Percentiles rank a stretch among this genome's conserved stretches.
These are phyloP conservation scores for Hymenoscyphus fraxineus DNA, from an alignment of 2,329 filamentous ascomycete species.

Conservation along the genomic window DNA sequence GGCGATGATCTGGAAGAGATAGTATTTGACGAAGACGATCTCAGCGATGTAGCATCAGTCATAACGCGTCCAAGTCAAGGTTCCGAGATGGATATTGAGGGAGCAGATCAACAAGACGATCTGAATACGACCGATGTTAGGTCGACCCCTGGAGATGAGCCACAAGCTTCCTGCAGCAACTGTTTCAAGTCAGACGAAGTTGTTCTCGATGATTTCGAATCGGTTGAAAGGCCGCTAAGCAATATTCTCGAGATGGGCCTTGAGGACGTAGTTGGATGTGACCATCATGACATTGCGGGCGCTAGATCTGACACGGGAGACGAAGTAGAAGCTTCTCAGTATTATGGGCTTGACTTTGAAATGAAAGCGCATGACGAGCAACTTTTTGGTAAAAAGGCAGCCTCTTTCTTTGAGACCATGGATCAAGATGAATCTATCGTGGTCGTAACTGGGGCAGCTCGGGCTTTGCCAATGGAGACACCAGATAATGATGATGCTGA, in stretches of 20 bases:
- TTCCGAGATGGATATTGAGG: neutral
- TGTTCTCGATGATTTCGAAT: neutral
- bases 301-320: no score
- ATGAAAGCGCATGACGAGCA: no score
- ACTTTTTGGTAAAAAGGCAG: no score
- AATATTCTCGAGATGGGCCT: neutral
- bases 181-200: neutral
- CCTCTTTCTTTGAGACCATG: neutral
- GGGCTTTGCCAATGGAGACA: neutral
- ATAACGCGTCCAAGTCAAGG: neutral
- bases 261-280: no score
- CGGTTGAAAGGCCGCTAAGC: neutral
- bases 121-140: neutral
- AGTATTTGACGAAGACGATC: neutral
- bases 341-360: no score
- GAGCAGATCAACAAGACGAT: neutral
- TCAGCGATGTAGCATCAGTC: neutral
- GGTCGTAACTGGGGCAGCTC: neutral
- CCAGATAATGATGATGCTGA: neutral
- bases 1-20: neutral
- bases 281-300: no score
- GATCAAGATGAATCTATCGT: neutral
- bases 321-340: no score
- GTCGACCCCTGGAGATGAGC: neutral
- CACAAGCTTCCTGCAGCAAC: neutral